phyloP scores from a whole-genome alignment of 2,329 filamentous ascomycete genomes.

The Colletotrichum ledebouriae region DNA sequence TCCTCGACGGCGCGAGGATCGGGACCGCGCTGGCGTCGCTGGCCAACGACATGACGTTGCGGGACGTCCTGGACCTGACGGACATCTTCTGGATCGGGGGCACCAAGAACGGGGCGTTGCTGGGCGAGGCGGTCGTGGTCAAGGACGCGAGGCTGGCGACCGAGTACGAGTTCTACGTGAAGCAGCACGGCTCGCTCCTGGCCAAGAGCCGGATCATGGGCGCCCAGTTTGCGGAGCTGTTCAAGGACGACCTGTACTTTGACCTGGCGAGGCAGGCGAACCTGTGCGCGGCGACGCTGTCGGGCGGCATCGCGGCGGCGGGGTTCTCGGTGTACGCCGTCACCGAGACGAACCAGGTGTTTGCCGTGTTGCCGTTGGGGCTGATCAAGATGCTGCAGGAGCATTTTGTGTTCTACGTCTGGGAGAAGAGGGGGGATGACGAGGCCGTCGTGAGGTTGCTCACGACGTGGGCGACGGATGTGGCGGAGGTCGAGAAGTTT shows the following conservation, averaged over 20 bases:
- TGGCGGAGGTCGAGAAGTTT: slow-evolving; percentile 56
- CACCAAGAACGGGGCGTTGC: slow-evolving; percentile 64
- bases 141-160: slow-evolving; percentile 56
- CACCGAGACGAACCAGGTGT: slow-evolving; percentile 66
- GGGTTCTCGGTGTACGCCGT: slow-evolving; percentile 58
- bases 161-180: slow-evolving; percentile 65
- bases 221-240: slow-evolving; percentile 63
- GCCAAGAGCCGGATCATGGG: slow-evolving; percentile 64
- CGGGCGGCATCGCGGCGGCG: slow-evolving; percentile 55
- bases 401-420: slow-evolving; percentile 61
- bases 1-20: slow-evolving; percentile 64
- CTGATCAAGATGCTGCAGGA: slow-evolving; percentile 57
- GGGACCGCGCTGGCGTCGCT: slow-evolving; percentile 55
- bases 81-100: slow-evolving; percentile 69
- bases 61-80: slow-evolving; percentile 60
- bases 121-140: slow-evolving; percentile 65
- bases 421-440: slow-evolving; percentile 58
- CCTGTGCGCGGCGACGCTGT: slow-evolving; percentile 58
- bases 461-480: slow-evolving; percentile 65
- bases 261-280: slow-evolving; percentile 61
- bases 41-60: slow-evolving; percentile 58
- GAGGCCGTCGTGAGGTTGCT: slow-evolving; percentile 59
- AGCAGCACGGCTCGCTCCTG: slow-evolving; percentile 64
- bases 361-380: slow-evolving; percentile 57
- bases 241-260: slow-evolving; percentile 60